Evolutionary conservation across 1,139 yeast genomes (phyloP).

Genomic region (Debaryomyces fabryi): DNA sequence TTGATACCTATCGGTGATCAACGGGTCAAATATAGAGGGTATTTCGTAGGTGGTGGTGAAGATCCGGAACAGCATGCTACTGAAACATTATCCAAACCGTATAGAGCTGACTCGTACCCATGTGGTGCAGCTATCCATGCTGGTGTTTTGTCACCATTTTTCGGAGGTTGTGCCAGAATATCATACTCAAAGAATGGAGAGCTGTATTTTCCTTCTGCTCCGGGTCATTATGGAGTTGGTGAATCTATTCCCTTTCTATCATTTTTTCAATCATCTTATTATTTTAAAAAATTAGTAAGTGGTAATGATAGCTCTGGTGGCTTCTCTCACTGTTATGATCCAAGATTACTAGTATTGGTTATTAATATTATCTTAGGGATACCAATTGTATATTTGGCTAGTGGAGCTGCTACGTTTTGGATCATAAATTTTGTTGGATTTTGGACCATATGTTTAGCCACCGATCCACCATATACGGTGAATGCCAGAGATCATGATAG

Average conservation of each 20-base stretch:
- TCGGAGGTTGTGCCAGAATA: conserved; percentile 82
- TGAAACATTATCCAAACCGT: conserved; percentile 53
- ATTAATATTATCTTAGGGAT: conserved; percentile 61
- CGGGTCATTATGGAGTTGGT: conserved; percentile 53
- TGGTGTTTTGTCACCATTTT: conserved; percentile 69
- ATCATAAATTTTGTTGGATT: conserved; percentile 67
- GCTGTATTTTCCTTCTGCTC: conserved; percentile 44
- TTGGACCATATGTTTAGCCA: conserved; percentile 79
- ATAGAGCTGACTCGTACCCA: conserved; percentile 85
- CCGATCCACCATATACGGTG: conserved; percentile 77
- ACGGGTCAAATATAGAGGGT: conserved; percentile 69
- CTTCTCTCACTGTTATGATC: conserved; percentile 62
- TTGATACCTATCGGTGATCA: conserved; percentile 75
- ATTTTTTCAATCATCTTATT: conserved; percentile 74
- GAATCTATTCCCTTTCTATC: conserved; percentile 66
- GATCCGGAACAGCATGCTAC: conserved; percentile 16
- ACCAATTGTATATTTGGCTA: conserved; percentile 59
- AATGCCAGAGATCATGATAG: conserved; percentile 57
- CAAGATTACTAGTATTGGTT: conserved; percentile 57
- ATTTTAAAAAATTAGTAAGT: conserved; percentile 43
- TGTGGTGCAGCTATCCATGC: conserved; percentile 93
- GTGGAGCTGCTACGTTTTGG: conserved; percentile 66
- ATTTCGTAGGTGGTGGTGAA: conserved; percentile 74
- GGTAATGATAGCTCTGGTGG: conserved; percentile 21
- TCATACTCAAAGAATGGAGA: conserved; percentile 59